Evolutionary conservation across 2,329 filamentous ascomycete species (phyloP).

Genomic region (Alternaria atra): DNA sequence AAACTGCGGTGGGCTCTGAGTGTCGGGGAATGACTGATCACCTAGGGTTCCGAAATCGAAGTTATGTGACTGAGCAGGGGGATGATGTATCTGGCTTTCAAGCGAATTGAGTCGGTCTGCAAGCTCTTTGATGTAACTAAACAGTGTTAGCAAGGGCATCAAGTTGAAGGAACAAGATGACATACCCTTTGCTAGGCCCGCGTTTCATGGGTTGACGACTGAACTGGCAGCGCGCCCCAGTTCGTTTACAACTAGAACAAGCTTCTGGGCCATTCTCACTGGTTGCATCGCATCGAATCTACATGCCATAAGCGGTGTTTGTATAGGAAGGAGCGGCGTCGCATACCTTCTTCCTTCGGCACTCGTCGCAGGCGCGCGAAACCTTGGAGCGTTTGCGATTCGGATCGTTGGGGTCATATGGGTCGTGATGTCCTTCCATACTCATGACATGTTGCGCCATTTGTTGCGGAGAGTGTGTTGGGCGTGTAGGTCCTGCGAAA

Average conservation of each 20-base stretch:
- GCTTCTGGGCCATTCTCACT: conserved; percentile 52
- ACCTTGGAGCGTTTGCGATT: conserved; percentile 52
- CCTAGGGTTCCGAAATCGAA: conserved; percentile 43
- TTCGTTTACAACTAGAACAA: conserved; percentile 53
- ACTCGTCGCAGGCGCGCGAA: conserved; percentile 55
- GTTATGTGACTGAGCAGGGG: conserved; percentile 31
- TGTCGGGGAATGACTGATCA: conserved; percentile 43
- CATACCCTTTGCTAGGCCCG: conserved; percentile 53
- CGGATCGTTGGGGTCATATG: conserved; percentile 48
- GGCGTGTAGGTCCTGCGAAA: conserved; percentile 46
- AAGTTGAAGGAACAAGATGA: background rate
- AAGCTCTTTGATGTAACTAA: conserved; percentile 53
- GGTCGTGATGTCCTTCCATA: conserved; percentile 46
- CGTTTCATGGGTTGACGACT: conserved; percentile 54
- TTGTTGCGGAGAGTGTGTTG: conserved; percentile 50
- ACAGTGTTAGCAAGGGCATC: conserved; percentile 17
- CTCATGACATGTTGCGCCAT: conserved; percentile 53
- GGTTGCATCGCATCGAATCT: conserved; percentile 54
- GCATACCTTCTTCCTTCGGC: conserved; percentile 52
- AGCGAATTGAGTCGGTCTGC: conserved; percentile 51
- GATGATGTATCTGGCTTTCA: conserved; percentile 50
- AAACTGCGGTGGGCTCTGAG: conserved; percentile 44
- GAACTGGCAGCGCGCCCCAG: conserved; percentile 52
- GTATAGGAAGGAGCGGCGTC: background rate
- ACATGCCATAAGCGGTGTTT: conserved; percentile 23